Evolutionary conservation across 2,329 filamentous ascomycete genomes (phyloP).

Genomic region (Exserohilum turcica): DNA sequence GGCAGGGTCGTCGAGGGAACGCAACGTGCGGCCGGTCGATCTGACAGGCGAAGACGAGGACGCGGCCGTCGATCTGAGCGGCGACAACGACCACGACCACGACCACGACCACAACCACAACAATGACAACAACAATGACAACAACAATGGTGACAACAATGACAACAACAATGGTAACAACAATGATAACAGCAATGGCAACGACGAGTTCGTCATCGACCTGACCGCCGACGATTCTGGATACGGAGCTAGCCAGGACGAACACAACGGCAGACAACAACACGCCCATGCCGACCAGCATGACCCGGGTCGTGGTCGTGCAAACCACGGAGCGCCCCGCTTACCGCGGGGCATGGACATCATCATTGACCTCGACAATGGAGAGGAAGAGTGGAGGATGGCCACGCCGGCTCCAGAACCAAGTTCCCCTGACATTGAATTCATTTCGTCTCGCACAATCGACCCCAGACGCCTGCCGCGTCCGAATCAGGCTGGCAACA

Average conservation of each 20-base stretch:
- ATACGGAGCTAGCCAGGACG: conserved; percentile 19
- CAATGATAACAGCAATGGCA: background rate
- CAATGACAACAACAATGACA: too few species aligned
- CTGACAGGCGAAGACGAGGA: conserved; percentile 40
- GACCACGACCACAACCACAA: background rate
- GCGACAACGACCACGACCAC: conserved; percentile 8
- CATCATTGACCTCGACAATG: conserved; percentile 50
- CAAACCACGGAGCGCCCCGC: conserved; percentile 38
- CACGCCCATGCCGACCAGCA: background rate
- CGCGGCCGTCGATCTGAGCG: conserved; percentile 19
- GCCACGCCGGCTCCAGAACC: conserved; percentile 31
- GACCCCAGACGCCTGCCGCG: conserved; percentile 20
- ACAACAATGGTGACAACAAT: too few species aligned
- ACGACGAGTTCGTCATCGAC: conserved; percentile 31
- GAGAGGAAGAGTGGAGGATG: conserved; percentile 29
- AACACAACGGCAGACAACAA: background rate
- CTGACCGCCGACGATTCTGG: conserved; percentile 40
- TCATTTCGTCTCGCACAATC: conserved; percentile 46
- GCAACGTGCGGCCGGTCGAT: conserved; percentile 41
- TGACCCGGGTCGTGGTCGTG: conserved; percentile 5
- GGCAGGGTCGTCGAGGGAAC: conserved; percentile 41
- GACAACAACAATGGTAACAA: too few species aligned
- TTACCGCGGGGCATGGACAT: conserved; percentile 51
- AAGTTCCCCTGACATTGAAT: conserved; percentile 56
- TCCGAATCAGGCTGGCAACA: conserved; percentile 7